These are phyloP conservation scores for Inonotus hispidus DNA, from an alignment of 1,284 basidiomycete species.

Conservation along the genomic window DNA sequence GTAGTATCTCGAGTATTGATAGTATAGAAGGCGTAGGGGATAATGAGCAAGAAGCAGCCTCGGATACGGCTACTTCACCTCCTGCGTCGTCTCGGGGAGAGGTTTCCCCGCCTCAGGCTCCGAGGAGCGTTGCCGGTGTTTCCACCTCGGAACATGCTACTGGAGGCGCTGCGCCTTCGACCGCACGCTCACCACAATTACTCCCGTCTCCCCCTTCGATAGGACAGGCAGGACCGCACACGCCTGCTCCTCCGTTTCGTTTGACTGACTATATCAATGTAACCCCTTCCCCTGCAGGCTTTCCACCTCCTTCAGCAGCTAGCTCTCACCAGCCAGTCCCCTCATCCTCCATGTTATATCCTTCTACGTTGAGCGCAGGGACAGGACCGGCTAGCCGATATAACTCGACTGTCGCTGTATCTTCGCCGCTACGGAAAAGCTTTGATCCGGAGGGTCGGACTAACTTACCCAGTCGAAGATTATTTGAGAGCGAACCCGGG, in stretches of 20 bases:
- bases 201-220: slow-evolving; percentile 15
- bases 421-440: slow-evolving; percentile 17
- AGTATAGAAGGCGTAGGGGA: not conserved
- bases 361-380: not conserved
- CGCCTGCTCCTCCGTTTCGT: slow-evolving; percentile 48
- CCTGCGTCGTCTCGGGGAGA: not conserved
- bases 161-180: not conserved
- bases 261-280: slow-evolving; percentile 69
- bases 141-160: not conserved
- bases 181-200: not conserved
- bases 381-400: slow-evolving; percentile 9
- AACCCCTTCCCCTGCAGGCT: slow-evolving; percentile 51
- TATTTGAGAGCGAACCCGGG: slow-evolving; percentile 66
- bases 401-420: slow-evolving; percentile 52
- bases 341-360: not conserved
- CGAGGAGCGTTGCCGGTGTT: not conserved
- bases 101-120: not conserved
- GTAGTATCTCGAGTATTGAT: slow-evolving; percentile 5
- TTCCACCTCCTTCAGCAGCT: not conserved
- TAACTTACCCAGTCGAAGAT: slow-evolving; percentile 42
- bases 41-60: not conserved
- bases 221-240: slow-evolving; percentile 31
- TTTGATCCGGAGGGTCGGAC: slow-evolving; percentile 8
- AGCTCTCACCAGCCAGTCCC: not conserved
- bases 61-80: slow-evolving; percentile 6